Conservation (phyloP, 2,329 filamentous ascomycete genomes). For the Fonsecaea nubica region DNA sequence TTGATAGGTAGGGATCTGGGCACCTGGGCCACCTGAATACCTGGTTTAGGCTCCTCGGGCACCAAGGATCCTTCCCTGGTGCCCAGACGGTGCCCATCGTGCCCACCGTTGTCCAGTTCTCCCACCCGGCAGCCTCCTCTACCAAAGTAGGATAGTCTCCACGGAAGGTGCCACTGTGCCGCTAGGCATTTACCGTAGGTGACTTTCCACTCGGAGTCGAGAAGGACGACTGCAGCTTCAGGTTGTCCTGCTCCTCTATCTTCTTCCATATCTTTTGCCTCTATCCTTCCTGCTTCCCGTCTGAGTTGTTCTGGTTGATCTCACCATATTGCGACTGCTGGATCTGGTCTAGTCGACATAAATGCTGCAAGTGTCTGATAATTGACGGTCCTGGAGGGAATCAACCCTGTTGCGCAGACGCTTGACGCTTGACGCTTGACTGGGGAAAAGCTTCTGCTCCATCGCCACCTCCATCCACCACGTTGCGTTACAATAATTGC, state of each 20-base stretch:
- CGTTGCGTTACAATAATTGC: conserved; percentile 25
- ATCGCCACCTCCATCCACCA: conserved; percentile 10
- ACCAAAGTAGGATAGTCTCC: not conserved
- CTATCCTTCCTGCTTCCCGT: not conserved
- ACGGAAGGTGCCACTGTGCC: not conserved
- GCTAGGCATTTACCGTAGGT: not conserved
- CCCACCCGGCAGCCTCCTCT: not conserved
- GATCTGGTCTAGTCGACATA: not conserved
- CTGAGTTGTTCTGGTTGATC: not conserved
- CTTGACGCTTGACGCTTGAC: not conserved
- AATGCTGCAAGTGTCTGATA: not conserved
- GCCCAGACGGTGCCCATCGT: not conserved
- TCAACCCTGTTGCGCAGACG: conserved; percentile 2
- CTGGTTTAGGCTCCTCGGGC: conserved; percentile 3
- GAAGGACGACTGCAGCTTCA: conserved; percentile 2
- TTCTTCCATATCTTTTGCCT: not conserved
- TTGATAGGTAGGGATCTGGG: not conserved
- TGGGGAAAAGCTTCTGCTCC: conserved; percentile 2
- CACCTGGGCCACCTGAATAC: not conserved
- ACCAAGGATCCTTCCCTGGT: not conserved
- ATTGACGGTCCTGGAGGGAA: not conserved
- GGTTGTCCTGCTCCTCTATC: not conserved
- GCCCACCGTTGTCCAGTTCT: not conserved
- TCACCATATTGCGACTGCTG: conserved; percentile 5
- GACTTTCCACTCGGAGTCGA: conserved; percentile 1